Base-by-base conservation (phyloP, 768 basidiomycete genomes). In the Termitomyces sp. region DNA sequence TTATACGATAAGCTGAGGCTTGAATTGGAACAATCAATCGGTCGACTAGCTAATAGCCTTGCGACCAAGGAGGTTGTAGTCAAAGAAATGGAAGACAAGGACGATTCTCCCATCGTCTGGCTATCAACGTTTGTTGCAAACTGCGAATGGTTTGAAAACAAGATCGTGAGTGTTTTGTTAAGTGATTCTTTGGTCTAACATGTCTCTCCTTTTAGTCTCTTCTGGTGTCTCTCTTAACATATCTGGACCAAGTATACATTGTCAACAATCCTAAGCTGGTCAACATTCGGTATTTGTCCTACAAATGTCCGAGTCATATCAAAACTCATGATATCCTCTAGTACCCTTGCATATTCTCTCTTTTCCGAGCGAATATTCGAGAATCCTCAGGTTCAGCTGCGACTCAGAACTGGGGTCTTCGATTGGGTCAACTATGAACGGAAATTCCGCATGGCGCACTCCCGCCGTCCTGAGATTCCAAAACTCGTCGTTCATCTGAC, bases 171-270 rank as follows among this genome's bases (percentile, higher is more conserved):
- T 80, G 52, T 8, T 42, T 20, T 32, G 12, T 24, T 15, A 40
- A 35, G 33, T 33, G 15, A 16, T 59, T 9, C 15, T 40, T n/a
- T 32, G 9, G n/a, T 46, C 18, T 35, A 6, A 39, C 15, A 57
- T 35, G 55, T 20, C 22, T 39, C 20, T 24, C 63, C 16, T 28
- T 48, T 11, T 38, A 91, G 89, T 71, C 74, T 4, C 73, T 91
- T 20, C 68, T 92, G 2, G 74, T 81, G 63, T 87, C 87, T 0
- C 72, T 92, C 28, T 73, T 92, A 55, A 83, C 90, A 3, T 89
- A 88, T 69, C 73, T 94, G 55, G 91, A 94, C 68, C 84, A 89
- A 67, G 78, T 80, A 0, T 92, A 87, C 64, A 78, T 91, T 11
- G 67, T 70, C 0, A 74, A 75, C 44, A 72, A 79, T 36, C 73